Base-by-base conservation (phyloP, 176 grass and related monocot species). In the Thalia dealbata region DNA sequence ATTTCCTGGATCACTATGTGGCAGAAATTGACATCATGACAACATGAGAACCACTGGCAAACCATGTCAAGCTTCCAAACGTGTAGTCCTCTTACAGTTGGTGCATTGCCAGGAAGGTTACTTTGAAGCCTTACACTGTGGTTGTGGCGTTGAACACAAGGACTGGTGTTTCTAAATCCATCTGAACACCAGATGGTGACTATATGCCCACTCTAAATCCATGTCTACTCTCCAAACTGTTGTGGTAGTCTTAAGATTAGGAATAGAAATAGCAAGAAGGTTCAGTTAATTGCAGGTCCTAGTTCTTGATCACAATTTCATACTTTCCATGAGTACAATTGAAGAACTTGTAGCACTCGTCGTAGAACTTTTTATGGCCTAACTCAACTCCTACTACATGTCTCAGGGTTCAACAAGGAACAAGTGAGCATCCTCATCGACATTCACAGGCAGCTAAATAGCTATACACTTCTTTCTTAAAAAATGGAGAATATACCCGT, bases 231-330 rank as follows among this genome's bases (percentile, higher is more conserved):
- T 73, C 29, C 50, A 83, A 35, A 84, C 23, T 1, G 56, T 74
- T 10, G 64, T 3, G 0, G 70, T 46, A 15, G 71, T 69, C 67
- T 82, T 89, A 14, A 92, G 90, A 72, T 86, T 77, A 6, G 86
- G 83, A 60, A 92, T 79, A 21, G 81, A 46, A 46, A 92, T 86
- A 0, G 83, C 86, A 42, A 86, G 86, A 25, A 84, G 61, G 50
- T 92, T 92, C 3, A 92, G 48, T 30, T 86, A 25, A 26, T 74
- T 12, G 75, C 54, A 2, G 78, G 60, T 15, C 48, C 67, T 50
- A 46, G 9, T 3, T 23, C 43, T 38, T 42, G 3, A 25, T 27
- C 46, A 19, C 85, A 91, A 28, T 43, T 18, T 56, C 68, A 14
- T 46, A 43, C 24, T 12, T 55, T 3, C 67, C 72, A 21, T 15